phyloP scores from a whole-genome alignment of 768 basidiomycete species.

The Kwoniella dejecticola region DNA sequence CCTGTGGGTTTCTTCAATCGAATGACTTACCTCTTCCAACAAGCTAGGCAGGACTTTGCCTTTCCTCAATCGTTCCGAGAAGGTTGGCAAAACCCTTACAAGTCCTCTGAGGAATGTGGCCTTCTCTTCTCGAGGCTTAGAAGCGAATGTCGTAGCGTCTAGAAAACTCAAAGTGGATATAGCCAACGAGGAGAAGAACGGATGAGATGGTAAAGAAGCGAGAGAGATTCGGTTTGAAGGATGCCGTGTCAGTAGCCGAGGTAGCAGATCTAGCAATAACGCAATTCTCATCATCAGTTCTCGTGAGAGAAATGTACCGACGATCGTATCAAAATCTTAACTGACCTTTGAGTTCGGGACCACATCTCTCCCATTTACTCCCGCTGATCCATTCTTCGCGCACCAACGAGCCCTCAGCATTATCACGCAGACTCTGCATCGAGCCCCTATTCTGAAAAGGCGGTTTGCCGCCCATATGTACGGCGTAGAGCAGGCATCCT shows the following conservation, averaged over 20 bases:
- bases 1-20: no score
- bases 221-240: conserved; percentile 74
- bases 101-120: conserved; percentile 94
- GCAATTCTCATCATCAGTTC: no score
- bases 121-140: conserved; percentile 92
- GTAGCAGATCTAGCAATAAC: conserved; percentile 68
- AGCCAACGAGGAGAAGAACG: conserved; percentile 93
- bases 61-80: conserved; percentile 80
- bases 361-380: conserved; percentile 46
- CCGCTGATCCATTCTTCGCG: conserved; percentile 50
- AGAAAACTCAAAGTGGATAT: conserved; percentile 95
- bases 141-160: conserved; percentile 90
- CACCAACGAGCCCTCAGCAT: conserved; percentile 51
- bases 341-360: conserved; percentile 49
- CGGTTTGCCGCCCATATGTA: conserved; percentile 81
- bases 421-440: conserved; percentile 53
- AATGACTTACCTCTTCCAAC: conserved; percentile 76
- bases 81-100: conserved; percentile 73
- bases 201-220: conserved; percentile 72
- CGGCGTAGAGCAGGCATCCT: conserved; percentile 86
- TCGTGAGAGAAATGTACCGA: no score
- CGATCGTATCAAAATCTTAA: no score
- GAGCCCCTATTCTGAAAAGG: conserved; percentile 78
- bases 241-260: conserved; percentile 77
- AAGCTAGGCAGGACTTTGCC: conserved; percentile 90